Conservation (phyloP, 495 filamentous ascomycete species). For the Aspergillus homomorphus region DNA sequence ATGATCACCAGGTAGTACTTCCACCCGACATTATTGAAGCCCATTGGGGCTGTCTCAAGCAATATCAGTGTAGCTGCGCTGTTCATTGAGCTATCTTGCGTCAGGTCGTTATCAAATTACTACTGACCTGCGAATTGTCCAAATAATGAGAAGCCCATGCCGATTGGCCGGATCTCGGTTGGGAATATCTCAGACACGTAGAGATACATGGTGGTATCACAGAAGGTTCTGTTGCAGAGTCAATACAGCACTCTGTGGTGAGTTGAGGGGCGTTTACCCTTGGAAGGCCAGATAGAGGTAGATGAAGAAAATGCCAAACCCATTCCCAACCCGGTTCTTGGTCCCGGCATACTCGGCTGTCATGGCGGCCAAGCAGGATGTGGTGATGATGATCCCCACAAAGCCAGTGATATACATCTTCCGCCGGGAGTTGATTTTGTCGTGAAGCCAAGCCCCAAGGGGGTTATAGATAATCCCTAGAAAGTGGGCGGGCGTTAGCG, state of each 20-base stretch:
- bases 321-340: conserved; percentile 42
- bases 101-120: background rate
- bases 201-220: conserved; percentile 52
- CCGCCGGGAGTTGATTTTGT: conserved; percentile 43
- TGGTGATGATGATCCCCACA: conserved; percentile 33
- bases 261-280: conserved; percentile 22
- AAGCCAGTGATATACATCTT: conserved; percentile 46
- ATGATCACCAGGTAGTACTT: conserved; percentile 52
- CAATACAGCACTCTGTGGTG: conserved; percentile 8
- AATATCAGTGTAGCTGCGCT: conserved; percentile 34
- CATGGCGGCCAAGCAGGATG: conserved; percentile 42
- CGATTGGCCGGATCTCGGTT: conserved; percentile 45
- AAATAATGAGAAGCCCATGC: conserved; percentile 45
- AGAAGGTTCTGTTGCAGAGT: conserved; percentile 30
- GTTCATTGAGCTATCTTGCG: conserved; percentile 3
- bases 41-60: conserved; percentile 43
- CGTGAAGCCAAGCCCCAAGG: conserved; percentile 46
- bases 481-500: background rate
- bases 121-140: conserved; percentile 38
- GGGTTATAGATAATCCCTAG: conserved; percentile 44
- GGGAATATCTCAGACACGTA: conserved; percentile 53
- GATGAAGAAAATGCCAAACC: conserved; percentile 47
- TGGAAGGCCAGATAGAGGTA: conserved; percentile 47
- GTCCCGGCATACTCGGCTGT: conserved; percentile 42
- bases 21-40: conserved; percentile 41